Evolutionary conservation across 1,284 basidiomycete genomes (phyloP).

Genomic region (Termitomyces sp.): DNA sequence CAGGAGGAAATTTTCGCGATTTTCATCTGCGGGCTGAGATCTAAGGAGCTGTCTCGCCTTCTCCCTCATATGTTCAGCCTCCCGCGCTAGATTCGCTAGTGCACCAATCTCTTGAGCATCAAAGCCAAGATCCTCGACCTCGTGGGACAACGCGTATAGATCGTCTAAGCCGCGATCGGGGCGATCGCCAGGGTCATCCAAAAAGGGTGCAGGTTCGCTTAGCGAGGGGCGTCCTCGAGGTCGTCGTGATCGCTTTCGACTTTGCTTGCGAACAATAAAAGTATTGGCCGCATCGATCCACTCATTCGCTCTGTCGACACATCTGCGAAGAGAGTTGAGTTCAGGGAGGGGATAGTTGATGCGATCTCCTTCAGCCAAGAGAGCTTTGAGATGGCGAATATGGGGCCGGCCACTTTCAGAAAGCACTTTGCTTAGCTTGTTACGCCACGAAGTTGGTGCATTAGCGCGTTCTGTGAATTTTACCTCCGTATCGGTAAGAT

Average conservation of each 20-base stretch:
- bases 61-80: constrained; percentile 60
- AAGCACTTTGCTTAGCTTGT: constrained; percentile 66
- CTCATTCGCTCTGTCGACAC: constrained; percentile 75
- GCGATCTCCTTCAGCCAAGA: constrained; percentile 84
- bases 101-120: constrained; percentile 68
- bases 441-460: constrained; percentile 72
- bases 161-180: constrained; percentile 66
- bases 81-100: constrained; percentile 52
- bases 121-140: constrained; percentile 75
- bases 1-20: constrained; percentile 54
- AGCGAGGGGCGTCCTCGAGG: constrained; percentile 49
- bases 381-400: constrained; percentile 70
- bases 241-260: constrained; percentile 64
- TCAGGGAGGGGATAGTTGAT: constrained; percentile 75
- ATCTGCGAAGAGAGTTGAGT: constrained; percentile 67
- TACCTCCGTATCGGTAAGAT: constrained; percentile 63
- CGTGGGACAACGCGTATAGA: constrained; percentile 59
- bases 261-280: constrained; percentile 68
- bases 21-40: constrained; percentile 30
- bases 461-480: constrained; percentile 70
- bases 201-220: constrained; percentile 29
- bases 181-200: constrained; percentile 59
- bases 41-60: constrained; percentile 52
- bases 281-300: constrained; percentile 80
- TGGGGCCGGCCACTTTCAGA: constrained; percentile 65